Conservation (phyloP, 768 basidiomycete genomes). For the Candolleomyces efflorescens region DNA sequence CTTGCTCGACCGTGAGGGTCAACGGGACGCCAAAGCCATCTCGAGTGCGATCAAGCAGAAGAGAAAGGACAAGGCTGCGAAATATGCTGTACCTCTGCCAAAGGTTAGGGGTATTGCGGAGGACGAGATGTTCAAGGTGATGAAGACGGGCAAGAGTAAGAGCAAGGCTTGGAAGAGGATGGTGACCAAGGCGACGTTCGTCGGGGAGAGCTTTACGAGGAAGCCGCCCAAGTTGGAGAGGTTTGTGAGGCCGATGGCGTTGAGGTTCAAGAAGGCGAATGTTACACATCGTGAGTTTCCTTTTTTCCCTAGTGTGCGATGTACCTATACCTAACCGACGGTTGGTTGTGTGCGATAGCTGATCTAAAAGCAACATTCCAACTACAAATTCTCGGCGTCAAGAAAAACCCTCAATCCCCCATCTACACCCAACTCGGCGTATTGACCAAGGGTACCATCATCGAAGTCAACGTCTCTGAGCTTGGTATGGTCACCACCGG, state of each 20-base stretch:
- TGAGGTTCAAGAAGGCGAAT: constrained; percentile 97
- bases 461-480: constrained; percentile 99
- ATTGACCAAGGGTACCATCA: constrained; percentile 96
- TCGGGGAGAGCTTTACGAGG: constrained; percentile 95
- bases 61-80: constrained; percentile 98
- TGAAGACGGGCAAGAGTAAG: constrained; percentile 96
- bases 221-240: constrained; percentile 99
- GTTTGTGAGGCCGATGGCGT: constrained; percentile 95
- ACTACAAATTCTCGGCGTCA: constrained; percentile 93
- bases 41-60: constrained; percentile 97
- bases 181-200: constrained; percentile 99
- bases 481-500: constrained; percentile 96
- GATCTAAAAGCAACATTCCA: constrained; percentile 99
- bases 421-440: constrained; percentile 97
- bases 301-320: not conserved
- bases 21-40: constrained; percentile 95
- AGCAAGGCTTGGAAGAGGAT: constrained; percentile 98
- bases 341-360: constrained; percentile 41
- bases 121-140: constrained; percentile 99
- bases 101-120: constrained; percentile 98
- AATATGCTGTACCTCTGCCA: constrained; percentile 94
- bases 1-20: constrained; percentile 95
- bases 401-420: constrained; percentile 99
- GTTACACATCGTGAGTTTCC: constrained; percentile 86
- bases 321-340: too few relatives aligned